Evolutionary conservation across 768 basidiomycete species (phyloP).

Genomic region (Mycena galopus): DNA sequence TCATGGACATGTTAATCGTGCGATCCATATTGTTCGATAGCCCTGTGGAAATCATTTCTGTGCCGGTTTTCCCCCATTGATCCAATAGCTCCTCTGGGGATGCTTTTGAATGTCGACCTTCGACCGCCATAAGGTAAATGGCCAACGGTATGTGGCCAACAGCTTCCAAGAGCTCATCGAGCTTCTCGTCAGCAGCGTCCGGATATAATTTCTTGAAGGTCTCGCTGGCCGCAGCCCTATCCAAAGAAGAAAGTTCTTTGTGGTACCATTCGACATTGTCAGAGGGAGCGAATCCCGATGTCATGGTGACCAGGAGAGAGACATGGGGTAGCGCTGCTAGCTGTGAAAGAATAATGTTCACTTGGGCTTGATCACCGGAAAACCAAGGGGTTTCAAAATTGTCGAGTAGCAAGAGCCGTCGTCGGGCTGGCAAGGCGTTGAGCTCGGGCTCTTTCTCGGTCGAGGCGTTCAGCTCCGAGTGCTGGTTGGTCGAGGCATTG

Average conservation of each 20-base stretch:
- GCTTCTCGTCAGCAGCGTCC: not conserved
- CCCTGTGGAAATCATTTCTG: conserved; percentile 5
- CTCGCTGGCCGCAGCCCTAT: not conserved
- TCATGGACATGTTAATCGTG: conserved; percentile 2
- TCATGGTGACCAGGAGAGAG: not conserved
- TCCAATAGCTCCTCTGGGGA: not conserved
- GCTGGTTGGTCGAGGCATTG: no score
- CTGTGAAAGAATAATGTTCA: not conserved
- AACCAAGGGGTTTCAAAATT: not conserved
- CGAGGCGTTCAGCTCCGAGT: no score
- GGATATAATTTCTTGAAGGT: no score
- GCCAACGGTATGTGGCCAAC: conserved; percentile 50
- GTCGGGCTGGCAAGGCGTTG: no score
- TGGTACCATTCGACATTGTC: not conserved
- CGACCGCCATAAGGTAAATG: conserved; percentile 49
- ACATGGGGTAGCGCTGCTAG: not conserved
- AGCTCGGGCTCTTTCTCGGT: no score
- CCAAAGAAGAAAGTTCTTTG: not conserved
- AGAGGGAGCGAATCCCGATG: not conserved
- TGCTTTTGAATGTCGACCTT: conserved; percentile 15
- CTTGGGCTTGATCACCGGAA: not conserved
- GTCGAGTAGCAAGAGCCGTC: not conserved
- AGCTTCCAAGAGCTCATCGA: conserved; percentile 27
- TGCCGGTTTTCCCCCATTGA: conserved; percentile 11
- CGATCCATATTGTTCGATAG: not conserved